phyloP scores from a whole-genome alignment of 2,329 filamentous ascomycete species.

The Thielaviopsis punctulata region DNA sequence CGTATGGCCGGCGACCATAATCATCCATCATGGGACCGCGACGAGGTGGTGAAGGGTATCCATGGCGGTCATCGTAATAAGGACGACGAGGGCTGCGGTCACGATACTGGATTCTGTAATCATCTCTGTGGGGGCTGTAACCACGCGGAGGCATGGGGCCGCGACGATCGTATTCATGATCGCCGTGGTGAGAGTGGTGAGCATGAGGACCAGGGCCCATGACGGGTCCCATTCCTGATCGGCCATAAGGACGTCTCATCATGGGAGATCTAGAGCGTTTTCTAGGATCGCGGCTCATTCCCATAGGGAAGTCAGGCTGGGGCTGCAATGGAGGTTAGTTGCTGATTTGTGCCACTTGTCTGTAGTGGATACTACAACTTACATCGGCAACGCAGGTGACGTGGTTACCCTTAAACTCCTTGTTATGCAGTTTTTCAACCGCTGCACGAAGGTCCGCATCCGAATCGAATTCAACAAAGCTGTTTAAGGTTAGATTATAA shows the following conservation, averaged over 20 bases:
- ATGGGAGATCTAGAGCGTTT: constrained; percentile 60
- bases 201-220: background rate
- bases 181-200: background rate
- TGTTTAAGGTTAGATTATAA: constrained; percentile 22
- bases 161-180: constrained; percentile 60
- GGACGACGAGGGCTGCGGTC: constrained; percentile 79
- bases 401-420: constrained; percentile 78
- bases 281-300: constrained; percentile 37
- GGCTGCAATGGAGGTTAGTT: constrained; percentile 31
- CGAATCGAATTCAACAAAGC: constrained; percentile 96
- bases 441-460: constrained; percentile 75
- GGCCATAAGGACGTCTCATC: constrained; percentile 34
- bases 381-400: constrained; percentile 84
- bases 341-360: constrained; percentile 3
- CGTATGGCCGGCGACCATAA: constrained; percentile 52
- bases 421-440: constrained; percentile 84
- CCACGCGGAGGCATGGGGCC: constrained; percentile 44
- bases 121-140: constrained; percentile 62
- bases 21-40: constrained; percentile 65
- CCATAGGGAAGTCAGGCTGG: constrained; percentile 54
- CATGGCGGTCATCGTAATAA: constrained; percentile 66
- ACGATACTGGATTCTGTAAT: constrained; percentile 58
- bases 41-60: constrained; percentile 64
- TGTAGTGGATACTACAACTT: constrained; percentile 23
- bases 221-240: background rate